Percentiles rank a stretch among this genome's conserved stretches.
These are phyloP conservation scores for Pecoramyces ruminantium DNA, from an alignment of 192 early-diverging fungal species.

Conservation along the genomic window DNA sequence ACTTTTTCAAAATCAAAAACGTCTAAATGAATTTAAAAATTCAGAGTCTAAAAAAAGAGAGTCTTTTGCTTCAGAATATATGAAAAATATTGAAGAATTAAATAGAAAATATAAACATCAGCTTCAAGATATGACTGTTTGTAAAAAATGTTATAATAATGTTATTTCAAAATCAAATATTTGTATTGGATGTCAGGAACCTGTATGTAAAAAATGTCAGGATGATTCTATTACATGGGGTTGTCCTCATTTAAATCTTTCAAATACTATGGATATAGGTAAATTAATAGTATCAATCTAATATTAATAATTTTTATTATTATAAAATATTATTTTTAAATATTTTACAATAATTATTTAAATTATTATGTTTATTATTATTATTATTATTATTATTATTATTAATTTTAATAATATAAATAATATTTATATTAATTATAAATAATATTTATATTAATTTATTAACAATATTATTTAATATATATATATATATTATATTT, in stretches of 20 bases:
- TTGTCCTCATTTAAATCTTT: neutral
- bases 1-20: neutral
- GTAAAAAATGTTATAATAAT: neutral
- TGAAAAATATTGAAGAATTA: neutral
- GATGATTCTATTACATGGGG: neutral
- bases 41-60: neutral
- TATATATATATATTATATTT: too few species aligned
- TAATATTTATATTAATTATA: too few species aligned
- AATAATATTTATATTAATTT: too few species aligned
- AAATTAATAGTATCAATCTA: too few species aligned
- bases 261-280: neutral
- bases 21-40: neutral
- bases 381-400: too few species aligned
- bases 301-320: too few species aligned
- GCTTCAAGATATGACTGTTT: neutral
- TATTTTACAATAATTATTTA: too few species aligned
- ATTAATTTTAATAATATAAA: too few species aligned
- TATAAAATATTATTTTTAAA: too few species aligned
- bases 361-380: too few species aligned
- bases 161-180: neutral
- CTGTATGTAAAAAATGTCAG: neutral
- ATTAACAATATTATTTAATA: too few species aligned
- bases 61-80: neutral
- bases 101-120: neutral
- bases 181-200: neutral